Evolutionary conservation across 805 yeast genomes (phyloP), one percentile per base, ranked within the genome.

Genomic region (Nakazawaea peltata): DNA sequence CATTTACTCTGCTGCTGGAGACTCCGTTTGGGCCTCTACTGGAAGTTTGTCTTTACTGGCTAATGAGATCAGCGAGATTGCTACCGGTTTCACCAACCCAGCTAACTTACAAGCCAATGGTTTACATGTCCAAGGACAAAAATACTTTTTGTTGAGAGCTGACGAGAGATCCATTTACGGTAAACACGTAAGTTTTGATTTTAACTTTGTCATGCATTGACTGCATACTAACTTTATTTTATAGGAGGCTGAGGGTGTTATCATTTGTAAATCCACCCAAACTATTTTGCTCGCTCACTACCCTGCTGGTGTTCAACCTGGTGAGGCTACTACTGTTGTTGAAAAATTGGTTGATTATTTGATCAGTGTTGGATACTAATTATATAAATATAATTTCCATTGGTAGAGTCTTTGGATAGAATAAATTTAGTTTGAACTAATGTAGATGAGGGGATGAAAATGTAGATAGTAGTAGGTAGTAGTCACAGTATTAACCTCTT

Each of bases 311-410:
- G 81, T 84, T 31, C 90, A 80, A 58, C 85, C 97, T 22, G 96
- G 95, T 48, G 95, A 85, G 56, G 97, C 97, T 35, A 83, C 97
- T 41, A 76, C 81, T 51, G 83, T 88, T 44, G 95, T 90, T 39
- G 98, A 92, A 61, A 90, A 86, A 54, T 71, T 92, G 66, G 97
- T 95, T 31, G 97, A 92, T 57, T 88, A 92, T 55, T 72, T 92
- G 63, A 86, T 90, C 56, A 68, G 86, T 51, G 90, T 82, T 36
- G 83, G 86, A 40, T 88, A 84, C 61, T 90, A 69, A 51, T 9
- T 12, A 8, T 14, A 27, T 13, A 11, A 15, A 13, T 11, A 16
- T 11, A 26, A 10, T 26, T 13, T 12, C 13, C 25, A 10, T 19
- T 17, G 17, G 24, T 31, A 25, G 10, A 30, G 5, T 3, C 5